Evolutionary conservation across 352 stramenopile genomes (phyloP), one percentile per base, ranked within the genome.

Genomic region (Globisporangium canariense): DNA sequence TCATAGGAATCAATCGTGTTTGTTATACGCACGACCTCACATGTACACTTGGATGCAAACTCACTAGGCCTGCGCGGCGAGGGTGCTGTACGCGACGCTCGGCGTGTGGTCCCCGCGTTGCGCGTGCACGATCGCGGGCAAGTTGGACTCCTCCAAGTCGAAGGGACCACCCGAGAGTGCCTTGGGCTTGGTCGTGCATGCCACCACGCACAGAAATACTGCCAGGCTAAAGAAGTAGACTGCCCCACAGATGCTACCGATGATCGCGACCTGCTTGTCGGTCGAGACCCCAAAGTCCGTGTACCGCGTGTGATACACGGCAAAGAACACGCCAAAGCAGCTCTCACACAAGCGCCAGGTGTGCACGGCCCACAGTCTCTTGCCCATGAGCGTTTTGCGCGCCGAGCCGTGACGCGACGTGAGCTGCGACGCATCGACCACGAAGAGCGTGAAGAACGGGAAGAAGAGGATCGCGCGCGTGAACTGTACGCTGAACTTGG

Each of bases 401-500:
- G 75, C 62, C 9, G 72, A 74, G 34, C 79, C 74, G 4, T 64
- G 73, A 4, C 52, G 66, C 1, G 69, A 68, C 45, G 67, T 76
- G 13, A 91, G 20, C 43, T 77, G 64, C 34, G 82, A 81, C 6
- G 69, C 78, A 53, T 91, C 74, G 43, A 91, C 49, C 20, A 78
- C 61, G 34, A 91, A 91, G 49, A 91, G 59, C 38, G 76, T 81
- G 65, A 82, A 91, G 51, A 91, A 78, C 18, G 82, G 78, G 60
- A 91, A 89, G 64, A 86, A 85, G 10, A 89, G 49, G 20, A 89
- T 18, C 7, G 79, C 77, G 2, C 70, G 71, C 56, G 73, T 70
- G 18, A 89, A 53, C 53, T 89, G 78, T 22, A 74, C 68, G 6
- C 66, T 36, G 11, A 54, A 74, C 22, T 65, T 60, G 4, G 64